These are phyloP conservation scores for Irpex rosettiformis DNA, from an alignment of 1,284 basidiomycete genomes.

Conservation along the genomic window DNA sequence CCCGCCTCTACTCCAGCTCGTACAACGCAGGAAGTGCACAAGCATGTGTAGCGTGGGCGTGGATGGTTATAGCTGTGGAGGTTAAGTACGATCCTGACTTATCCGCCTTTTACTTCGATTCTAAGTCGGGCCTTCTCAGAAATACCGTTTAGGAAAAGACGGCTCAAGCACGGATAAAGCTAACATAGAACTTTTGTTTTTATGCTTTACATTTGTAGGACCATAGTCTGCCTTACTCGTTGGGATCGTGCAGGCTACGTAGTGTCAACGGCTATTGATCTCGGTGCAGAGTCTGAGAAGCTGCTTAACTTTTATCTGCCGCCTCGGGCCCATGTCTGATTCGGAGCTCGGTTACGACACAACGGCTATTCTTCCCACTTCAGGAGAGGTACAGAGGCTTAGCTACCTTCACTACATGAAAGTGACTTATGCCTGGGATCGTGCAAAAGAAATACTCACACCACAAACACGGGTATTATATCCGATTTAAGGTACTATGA, in stretches of 20 bases:
- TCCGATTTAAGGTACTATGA: not conserved
- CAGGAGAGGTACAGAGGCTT: not conserved
- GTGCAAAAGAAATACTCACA: not conserved
- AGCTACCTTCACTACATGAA: not conserved
- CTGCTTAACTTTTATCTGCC: constrained; percentile 11
- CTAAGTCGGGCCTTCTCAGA: not conserved
- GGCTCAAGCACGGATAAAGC: constrained; percentile 10
- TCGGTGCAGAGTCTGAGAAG: not conserved
- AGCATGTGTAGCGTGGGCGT: not conserved
- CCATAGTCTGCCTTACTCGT: constrained; percentile 11
- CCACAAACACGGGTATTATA: not conserved
- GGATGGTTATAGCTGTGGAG: constrained; percentile 1
- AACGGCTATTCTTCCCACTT: not conserved
- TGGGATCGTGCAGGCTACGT: constrained; percentile 20
- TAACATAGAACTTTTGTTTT: constrained; percentile 20
- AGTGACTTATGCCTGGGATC: not conserved
- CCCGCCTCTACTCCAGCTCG: not conserved
- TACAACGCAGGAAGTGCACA: not conserved
- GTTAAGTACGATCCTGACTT: not conserved
- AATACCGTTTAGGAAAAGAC: not conserved
- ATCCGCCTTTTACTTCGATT: constrained; percentile 1
- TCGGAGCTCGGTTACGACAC: not conserved
- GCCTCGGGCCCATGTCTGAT: not conserved
- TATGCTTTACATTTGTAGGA: constrained; percentile 15
- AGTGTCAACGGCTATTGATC: constrained; percentile 16